Percentiles rank a stretch among this genome's conserved stretches.
phyloP scores from a whole-genome alignment of 1,139 yeast genomes.

The Candida mesenterica region DNA sequence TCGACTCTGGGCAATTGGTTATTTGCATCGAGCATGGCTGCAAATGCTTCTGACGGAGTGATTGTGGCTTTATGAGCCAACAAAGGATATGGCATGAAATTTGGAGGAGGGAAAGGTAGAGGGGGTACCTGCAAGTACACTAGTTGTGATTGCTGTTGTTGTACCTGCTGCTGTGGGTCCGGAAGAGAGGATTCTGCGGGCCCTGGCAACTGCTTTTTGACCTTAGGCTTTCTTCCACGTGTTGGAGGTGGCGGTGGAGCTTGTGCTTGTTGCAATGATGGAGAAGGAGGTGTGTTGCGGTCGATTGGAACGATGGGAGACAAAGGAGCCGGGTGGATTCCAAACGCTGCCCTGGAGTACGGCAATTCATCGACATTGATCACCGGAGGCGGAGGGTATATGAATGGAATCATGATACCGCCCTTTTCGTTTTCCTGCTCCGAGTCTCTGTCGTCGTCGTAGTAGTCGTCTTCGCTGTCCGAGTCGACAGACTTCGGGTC shows the following conservation, averaged over 20 bases:
- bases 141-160: slow-evolving; percentile 5
- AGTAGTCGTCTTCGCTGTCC: slow-evolving; percentile 2
- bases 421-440: slow-evolving; percentile 12
- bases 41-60: slow-evolving; percentile 39
- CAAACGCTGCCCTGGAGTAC: slow-evolving; percentile 18
- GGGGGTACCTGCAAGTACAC: slow-evolving; percentile 35
- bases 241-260: slow-evolving; percentile 6
- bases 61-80: slow-evolving; percentile 36
- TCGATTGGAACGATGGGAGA: too few relatives aligned
- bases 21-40: slow-evolving; percentile 38
- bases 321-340: too few relatives aligned
- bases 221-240: slow-evolving; percentile 13
- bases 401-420: slow-evolving; percentile 47
- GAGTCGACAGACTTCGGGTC: slow-evolving; percentile 6
- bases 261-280: slow-evolving; percentile 1
- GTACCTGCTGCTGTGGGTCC: neutral
- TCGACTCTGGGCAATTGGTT: slow-evolving; percentile 40
- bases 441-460: slow-evolving; percentile 12
- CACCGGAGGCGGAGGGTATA: slow-evolving; percentile 45
- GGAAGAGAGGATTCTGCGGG: neutral
- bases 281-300: too few relatives aligned
- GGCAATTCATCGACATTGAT: slow-evolving; percentile 27
- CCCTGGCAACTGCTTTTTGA: too few relatives aligned
- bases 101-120: slow-evolving; percentile 48
- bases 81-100: slow-evolving; percentile 49